These are phyloP conservation scores for Paecilomyces variotii DNA, from an alignment of 2,329 filamentous ascomycete genomes.

Conservation along the genomic window DNA sequence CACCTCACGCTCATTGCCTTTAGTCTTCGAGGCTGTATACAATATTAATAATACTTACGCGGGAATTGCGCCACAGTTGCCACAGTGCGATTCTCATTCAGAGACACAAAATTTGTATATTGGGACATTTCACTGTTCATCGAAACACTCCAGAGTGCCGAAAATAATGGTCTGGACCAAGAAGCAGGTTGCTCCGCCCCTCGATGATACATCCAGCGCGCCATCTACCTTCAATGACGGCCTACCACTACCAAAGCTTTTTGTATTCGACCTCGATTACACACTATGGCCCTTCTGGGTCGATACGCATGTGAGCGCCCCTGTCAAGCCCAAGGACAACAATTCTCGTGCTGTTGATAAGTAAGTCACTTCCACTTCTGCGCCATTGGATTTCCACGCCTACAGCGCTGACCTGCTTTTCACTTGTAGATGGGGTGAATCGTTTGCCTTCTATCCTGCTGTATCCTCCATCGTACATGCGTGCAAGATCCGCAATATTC, in stretches of 20 bases:
- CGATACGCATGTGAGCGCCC: conserved; percentile 78
- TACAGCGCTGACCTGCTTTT: conserved; percentile 6
- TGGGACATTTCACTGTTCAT: not conserved
- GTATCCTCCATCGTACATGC: conserved; percentile 59
- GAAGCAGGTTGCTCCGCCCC: conserved; percentile 25
- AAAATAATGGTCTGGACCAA: conserved; percentile 29
- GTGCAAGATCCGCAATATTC: conserved; percentile 47
- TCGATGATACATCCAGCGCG: conserved; percentile 29
- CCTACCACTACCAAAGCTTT: conserved; percentile 67
- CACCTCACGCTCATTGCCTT: not conserved
- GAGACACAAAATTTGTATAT: not conserved
- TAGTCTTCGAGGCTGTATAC: not conserved
- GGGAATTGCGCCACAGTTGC: not conserved
- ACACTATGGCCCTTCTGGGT: conserved; percentile 99
- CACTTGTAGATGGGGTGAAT: conserved; percentile 49
- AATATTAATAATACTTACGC: not conserved
- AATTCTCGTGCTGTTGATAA: conserved; percentile 38
- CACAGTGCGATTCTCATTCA: not conserved
- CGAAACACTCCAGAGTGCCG: not conserved
- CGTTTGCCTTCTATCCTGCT: conserved; percentile 62
- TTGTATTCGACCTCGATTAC: conserved; percentile 96
- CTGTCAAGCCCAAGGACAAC: conserved; percentile 56
- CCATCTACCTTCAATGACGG: conserved; percentile 55
- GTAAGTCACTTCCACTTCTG: conserved; percentile 15
- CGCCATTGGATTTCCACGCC: not conserved